Base-by-base conservation (phyloP, 2,329 filamentous ascomycete species). In the Phaeomoniella chlamydospora region DNA sequence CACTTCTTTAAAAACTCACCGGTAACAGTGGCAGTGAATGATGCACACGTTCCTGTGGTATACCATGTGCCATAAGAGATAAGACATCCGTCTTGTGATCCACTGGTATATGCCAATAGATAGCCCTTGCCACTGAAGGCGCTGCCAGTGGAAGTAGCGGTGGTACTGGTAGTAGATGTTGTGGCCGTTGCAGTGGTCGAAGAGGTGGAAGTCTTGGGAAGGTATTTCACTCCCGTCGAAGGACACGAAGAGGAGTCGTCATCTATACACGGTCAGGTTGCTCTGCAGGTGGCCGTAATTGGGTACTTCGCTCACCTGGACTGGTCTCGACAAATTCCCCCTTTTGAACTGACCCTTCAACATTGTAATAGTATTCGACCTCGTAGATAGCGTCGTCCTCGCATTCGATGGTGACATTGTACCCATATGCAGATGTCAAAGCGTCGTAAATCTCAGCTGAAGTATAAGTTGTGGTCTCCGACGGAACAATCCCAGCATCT, bases 1-100 rank as follows among this genome's bases (percentile, higher is more conserved):
- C n/a, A n/a, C n/a, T n/a, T n/a, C n/a, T n/a, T n/a, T n/a, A 26
- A n/a, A 26, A 26, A n/a, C 22, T n/a, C n/a, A 26, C 22, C 22
- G 9, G 22, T 26, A n/a, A 26, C 6, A 9, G 22, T 26, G 6
- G 9, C 22, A n/a, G 66, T 72, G 51, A 72, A 79, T 0, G 70
- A 78, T 1, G 78, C 78, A 48, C 77, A 82, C 0, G 75, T 78
- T 2, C 77, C 77, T 2, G 64, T 67, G 0, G 67, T 65, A 49
- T 78, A 82, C 78, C 78, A 84, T 0, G 68, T 72, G 0, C 78
- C 78, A 6, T 57, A 62, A 37, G 68, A 68, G 49, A 82, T 83
- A 39, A 83, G 64, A 45, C 77, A 83, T n/a, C 79, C 78, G 5
- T 26, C 22, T 6, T 26, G 22, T 9, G 9, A 9, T 9, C n/a